phyloP scores from a whole-genome alignment of 768 basidiomycete species.

The Trametes meyenii region DNA sequence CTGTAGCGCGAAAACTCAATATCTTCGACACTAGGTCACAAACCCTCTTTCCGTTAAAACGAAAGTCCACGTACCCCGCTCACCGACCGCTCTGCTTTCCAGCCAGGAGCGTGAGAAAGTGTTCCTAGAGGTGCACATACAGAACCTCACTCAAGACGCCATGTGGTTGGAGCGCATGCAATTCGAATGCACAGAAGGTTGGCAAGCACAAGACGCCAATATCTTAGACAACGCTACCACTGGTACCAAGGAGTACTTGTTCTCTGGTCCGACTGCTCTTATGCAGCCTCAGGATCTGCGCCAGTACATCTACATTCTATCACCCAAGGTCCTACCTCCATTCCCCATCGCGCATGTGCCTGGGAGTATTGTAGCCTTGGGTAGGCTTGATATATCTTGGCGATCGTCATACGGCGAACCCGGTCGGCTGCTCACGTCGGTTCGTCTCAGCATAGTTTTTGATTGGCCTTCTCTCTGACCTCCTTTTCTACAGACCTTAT shows the following conservation, averaged over 20 bases:
- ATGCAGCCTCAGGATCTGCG: slow-evolving; percentile 85
- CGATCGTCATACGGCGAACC: slow-evolving; percentile 82
- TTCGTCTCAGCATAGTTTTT: slow-evolving; percentile 31
- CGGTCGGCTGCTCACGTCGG: slow-evolving; percentile 84
- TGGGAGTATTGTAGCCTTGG: slow-evolving; percentile 76
- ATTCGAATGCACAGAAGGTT: slow-evolving; percentile 72
- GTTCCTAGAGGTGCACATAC: slow-evolving; percentile 91
- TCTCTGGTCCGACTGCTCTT: slow-evolving; percentile 64
- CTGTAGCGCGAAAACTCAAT: background rate
- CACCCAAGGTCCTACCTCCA: slow-evolving; percentile 47
- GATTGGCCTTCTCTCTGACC: background rate
- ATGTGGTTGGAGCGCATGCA: slow-evolving; percentile 82
- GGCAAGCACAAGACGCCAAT: slow-evolving; percentile 63
- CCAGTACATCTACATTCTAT: slow-evolving; percentile 87
- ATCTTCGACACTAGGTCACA: slow-evolving; percentile 59
- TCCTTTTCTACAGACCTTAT: slow-evolving; percentile 56
- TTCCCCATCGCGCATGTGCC: slow-evolving; percentile 57
- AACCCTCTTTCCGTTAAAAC: slow-evolving; percentile 96
- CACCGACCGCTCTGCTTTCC: slow-evolving; percentile 71
- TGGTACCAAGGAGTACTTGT: slow-evolving; percentile 32
- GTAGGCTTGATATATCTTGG: slow-evolving; percentile 91
- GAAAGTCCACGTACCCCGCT: slow-evolving; percentile 79
- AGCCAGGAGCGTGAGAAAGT: slow-evolving; percentile 73
- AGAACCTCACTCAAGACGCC: slow-evolving; percentile 79
- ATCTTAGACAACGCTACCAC: slow-evolving; percentile 29